Evolutionary conservation across 169 alveolate genomes (phyloP).

Genomic region (Plasmodium coatneyi): DNA sequence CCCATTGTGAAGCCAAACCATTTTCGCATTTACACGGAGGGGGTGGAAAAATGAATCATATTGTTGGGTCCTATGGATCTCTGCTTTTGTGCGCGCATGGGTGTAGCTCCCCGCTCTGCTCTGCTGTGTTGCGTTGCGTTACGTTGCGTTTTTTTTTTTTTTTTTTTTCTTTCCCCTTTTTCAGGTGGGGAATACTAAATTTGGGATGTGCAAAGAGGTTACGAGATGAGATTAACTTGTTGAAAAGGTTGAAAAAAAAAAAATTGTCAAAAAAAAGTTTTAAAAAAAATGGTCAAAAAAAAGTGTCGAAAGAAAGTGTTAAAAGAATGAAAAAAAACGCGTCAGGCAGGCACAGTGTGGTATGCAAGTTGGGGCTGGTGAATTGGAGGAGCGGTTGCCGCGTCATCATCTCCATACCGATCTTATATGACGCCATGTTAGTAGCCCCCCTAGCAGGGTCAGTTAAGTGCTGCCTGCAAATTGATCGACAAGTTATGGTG

Average conservation of each 20-base stretch:
- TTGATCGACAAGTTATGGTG: conserved; percentile 58
- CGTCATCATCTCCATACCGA: neutral
- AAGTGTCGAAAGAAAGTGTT: neutral
- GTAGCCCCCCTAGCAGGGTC: neutral
- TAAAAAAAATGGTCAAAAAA: neutral
- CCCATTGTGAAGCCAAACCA: neutral
- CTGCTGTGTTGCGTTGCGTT: no score
- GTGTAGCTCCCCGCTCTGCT: neutral
- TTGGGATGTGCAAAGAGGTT: neutral
- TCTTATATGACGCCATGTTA: neutral
- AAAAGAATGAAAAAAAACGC: neutral
- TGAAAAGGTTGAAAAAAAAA: neutral
- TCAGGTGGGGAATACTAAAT: neutral
- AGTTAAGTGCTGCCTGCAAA: conserved; percentile 42
- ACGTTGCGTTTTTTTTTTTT: neutral
- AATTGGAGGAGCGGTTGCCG: neutral
- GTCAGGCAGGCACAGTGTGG: neutral
- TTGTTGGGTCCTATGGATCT: neutral
- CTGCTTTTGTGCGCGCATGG: neutral
- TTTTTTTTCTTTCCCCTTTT: neutral
- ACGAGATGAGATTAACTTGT: neutral
- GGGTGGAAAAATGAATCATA: neutral
- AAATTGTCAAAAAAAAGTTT: neutral
- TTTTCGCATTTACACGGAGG: neutral
- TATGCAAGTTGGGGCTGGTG: neutral